Evolutionary conservation across 345 rosid species (phyloP).

Genomic region (Populus alba): DNA sequence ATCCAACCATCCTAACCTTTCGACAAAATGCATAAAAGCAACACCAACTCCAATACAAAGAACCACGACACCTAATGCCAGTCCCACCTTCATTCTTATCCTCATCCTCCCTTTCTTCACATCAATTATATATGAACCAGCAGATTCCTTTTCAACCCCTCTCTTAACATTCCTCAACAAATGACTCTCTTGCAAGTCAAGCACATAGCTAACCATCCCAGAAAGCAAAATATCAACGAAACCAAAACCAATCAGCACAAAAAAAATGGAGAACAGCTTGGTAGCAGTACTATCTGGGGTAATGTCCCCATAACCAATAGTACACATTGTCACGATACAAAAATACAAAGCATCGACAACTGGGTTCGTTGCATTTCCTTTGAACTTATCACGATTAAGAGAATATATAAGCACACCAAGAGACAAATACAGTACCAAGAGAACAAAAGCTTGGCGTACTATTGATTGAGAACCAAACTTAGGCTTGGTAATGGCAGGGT

Average conservation of each 20-base stretch:
- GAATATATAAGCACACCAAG: constrained; percentile 71
- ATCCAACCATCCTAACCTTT: constrained; percentile 76
- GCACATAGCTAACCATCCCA: constrained; percentile 80
- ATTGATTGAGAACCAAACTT: constrained; percentile 51
- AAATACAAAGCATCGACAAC: constrained; percentile 89
- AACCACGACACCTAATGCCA: constrained; percentile 84
- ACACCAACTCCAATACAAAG: constrained; percentile 81
- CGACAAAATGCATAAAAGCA: constrained; percentile 74
- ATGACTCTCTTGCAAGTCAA: constrained; percentile 84
- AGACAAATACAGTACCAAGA: constrained; percentile 57
- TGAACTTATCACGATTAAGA: constrained; percentile 48
- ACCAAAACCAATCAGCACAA: constrained; percentile 86
- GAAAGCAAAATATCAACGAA: constrained; percentile 70
- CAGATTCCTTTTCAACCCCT: constrained; percentile 34
- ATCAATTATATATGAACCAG: constrained; percentile 63
- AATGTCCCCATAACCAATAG: constrained; percentile 92
- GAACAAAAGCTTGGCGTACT: constrained; percentile 50
- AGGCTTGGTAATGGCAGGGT: constrained; percentile 38
- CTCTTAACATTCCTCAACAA: constrained; percentile 56
- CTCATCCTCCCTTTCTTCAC: constrained; percentile 93
- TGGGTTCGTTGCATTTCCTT: constrained; percentile 63
- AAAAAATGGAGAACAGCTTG: constrained; percentile 74
- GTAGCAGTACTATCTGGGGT: constrained; percentile 58
- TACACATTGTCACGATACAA: constrained; percentile 92
- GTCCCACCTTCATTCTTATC: constrained; percentile 87